Evolutionary conservation across 345 rosid genomes (phyloP).

Genomic region (Nephelium lappaceum): DNA sequence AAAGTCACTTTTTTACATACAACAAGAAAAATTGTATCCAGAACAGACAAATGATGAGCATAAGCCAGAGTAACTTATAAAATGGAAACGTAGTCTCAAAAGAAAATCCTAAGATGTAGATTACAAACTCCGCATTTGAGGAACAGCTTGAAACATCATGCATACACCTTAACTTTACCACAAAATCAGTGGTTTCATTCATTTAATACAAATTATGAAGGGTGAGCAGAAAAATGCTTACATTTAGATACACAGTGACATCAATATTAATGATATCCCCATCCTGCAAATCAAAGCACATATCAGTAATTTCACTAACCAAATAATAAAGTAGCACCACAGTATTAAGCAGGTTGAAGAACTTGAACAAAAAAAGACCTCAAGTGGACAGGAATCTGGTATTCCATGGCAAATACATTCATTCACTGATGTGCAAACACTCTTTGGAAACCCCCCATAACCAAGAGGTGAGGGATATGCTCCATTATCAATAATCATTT

Average conservation of each 20-base stretch:
- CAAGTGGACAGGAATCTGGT: conserved; percentile 85
- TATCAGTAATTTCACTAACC: conserved; percentile 3
- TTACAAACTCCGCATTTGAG: neutral
- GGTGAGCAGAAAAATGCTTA: conserved; percentile 36
- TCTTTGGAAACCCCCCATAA: conserved; percentile 95
- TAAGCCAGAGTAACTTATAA: neutral
- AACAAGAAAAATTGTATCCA: conserved; percentile 3
- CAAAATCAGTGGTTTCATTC: neutral
- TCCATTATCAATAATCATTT: conserved; percentile 88
- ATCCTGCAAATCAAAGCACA: conserved; percentile 56
- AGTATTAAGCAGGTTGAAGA: neutral
- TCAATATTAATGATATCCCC: conserved; percentile 95
- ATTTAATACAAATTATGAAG: conserved; percentile 9
- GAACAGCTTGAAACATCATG: neutral
- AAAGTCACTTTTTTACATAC: neutral
- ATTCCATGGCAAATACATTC: conserved; percentile 99
- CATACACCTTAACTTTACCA: neutral
- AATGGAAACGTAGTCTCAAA: neutral
- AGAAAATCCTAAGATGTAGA: neutral
- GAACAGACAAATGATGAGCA: neutral
- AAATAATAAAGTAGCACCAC: neutral
- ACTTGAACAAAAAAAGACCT: conserved; percentile 44
- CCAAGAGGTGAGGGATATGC: conserved; percentile 99
- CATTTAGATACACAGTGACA: conserved; percentile 85
- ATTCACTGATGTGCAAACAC: conserved; percentile 96